A percentile compares a stretch with the other conserved stretches of the same genome.
These are phyloP conservation scores for Colletotrichum destructivum DNA, from an alignment of 2,329 filamentous ascomycete species.

Conservation along the genomic window DNA sequence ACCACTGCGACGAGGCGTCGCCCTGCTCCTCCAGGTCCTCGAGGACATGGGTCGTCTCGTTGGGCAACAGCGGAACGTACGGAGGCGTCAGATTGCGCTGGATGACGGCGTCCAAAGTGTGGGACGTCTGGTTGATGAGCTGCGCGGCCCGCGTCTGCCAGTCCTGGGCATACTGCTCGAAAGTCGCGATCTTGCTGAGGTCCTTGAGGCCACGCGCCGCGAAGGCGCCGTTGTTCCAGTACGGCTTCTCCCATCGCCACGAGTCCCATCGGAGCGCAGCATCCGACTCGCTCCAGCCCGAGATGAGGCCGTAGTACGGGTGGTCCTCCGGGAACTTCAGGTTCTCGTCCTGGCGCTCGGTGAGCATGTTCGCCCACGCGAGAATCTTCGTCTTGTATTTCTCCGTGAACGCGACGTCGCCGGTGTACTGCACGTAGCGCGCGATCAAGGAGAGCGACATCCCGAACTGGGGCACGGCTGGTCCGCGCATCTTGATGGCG, in stretches of 20 bases:
- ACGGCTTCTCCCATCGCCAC: slow-evolving; percentile 20
- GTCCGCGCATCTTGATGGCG: too few relatives aligned
- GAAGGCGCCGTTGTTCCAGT: slow-evolving; percentile 22
- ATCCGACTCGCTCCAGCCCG: slow-evolving; percentile 21
- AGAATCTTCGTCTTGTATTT: slow-evolving; percentile 29
- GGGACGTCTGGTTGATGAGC: too few relatives aligned
- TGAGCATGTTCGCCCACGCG: slow-evolving; percentile 25
- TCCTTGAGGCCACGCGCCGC: slow-evolving; percentile 18
- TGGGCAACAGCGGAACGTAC: too few relatives aligned
- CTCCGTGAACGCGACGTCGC: slow-evolving; percentile 1
- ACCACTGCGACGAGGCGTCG: slow-evolving; percentile 15
- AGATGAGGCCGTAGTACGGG: slow-evolving; percentile 25
- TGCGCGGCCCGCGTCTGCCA: too few relatives aligned
- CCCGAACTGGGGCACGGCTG: background rate
- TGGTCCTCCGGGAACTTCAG: slow-evolving; percentile 19
- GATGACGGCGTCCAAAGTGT: too few relatives aligned
- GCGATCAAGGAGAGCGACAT: slow-evolving; percentile 38
- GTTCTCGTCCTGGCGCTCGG: slow-evolving; percentile 15
- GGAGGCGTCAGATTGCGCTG: too few relatives aligned
- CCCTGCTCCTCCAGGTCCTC: slow-evolving; percentile 14
- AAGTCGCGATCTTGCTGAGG: slow-evolving; percentile 16
- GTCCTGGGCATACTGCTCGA: slow-evolving; percentile 1
- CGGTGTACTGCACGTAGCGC: slow-evolving; percentile 36
- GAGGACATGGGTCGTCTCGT: slow-evolving; percentile 11
- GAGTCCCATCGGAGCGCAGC: slow-evolving; percentile 4